Evolutionary conservation across 108 stramenopile species (phyloP), one percentile per base, ranked within the genome.

Genomic region (Licmophora abbreviata): DNA sequence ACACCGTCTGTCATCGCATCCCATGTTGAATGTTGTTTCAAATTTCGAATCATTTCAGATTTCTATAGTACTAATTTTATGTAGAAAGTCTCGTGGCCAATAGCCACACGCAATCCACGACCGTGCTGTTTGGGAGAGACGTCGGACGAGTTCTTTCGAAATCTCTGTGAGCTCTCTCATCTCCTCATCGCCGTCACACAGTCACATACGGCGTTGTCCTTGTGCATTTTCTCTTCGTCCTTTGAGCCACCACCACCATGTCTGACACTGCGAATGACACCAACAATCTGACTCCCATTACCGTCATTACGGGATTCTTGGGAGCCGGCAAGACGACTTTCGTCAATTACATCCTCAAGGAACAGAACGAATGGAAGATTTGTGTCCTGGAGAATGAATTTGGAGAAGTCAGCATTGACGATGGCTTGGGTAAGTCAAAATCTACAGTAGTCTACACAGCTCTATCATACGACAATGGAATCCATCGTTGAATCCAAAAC

Each of bases 371-470:
- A 27, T 94, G 92, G 91, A 93, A 88, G 66, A 88, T 97, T 56
- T 92, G 89, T 34, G 96, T 99, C n/a, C 59, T 99, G 54, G 98
- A 99, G 61, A 99, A 99, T 69, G 98, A 99, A 66, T 97, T 96
- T 58, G 98, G 98, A 12, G 93, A 95, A 61, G 91, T 89, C 8
- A 71, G 83, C 44, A 94, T 96, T 64, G 95, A 96, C 66, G 92
- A 93, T 61, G 93, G 87, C 1, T 76, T 94, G 10, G 94, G 88
- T 90, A 63, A 21, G 84, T 79, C 15, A 31, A 0, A n/a, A n/a
- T n/a, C n/a, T n/a, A n/a, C n/a, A n/a, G n/a, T n/a, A n/a, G n/a
- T n/a, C n/a, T n/a, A n/a, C n/a, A n/a, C n/a, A n/a, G n/a, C n/a
- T n/a, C n/a, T n/a, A n/a, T n/a, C n/a, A n/a, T n/a, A n/a, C n/a